phyloP scores from a whole-genome alignment of 2,329 filamentous ascomycete genomes.

The Cercospora berteroae region DNA sequence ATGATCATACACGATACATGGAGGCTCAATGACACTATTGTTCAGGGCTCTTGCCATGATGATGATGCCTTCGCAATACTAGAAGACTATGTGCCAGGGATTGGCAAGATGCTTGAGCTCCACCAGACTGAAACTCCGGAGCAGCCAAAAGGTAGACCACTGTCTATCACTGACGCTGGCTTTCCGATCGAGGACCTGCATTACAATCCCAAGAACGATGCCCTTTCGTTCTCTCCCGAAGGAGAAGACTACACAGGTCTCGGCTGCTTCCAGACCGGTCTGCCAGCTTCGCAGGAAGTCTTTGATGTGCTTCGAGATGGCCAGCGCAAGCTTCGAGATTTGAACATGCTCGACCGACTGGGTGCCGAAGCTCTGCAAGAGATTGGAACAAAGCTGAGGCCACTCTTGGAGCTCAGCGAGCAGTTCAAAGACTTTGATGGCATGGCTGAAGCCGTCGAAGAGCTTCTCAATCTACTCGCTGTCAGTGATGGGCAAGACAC shows the following conservation, averaged over 20 bases:
- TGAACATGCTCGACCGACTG: constrained; percentile 44
- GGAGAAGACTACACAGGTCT: constrained; percentile 14
- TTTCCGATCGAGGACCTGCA: neutral
- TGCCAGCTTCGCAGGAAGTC: constrained; percentile 42
- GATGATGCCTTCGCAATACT: neutral
- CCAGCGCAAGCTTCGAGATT: constrained; percentile 44
- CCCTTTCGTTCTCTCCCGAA: constrained; percentile 7
- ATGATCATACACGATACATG: constrained; percentile 47
- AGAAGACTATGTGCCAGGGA: constrained; percentile 13
- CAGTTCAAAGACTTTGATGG: constrained; percentile 2
- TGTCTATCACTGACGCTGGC: neutral
- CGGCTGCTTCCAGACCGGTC: constrained; percentile 47
- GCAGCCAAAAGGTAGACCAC: neutral
- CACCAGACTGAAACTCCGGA: neutral
- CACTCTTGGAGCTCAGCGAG: constrained; percentile 17
- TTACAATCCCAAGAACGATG: neutral
- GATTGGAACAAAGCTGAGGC: constrained; percentile 26
- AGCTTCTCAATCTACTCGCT: constrained; percentile 25
- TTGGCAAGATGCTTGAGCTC: neutral
- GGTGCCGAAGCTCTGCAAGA: constrained; percentile 37
- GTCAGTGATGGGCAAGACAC: constrained; percentile 6
- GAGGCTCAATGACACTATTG: constrained; percentile 31
- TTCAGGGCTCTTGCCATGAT: constrained; percentile 11
- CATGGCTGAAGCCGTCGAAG: constrained; percentile 14
- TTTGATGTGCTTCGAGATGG: constrained; percentile 48